Conservation (phyloP, 2,329 filamentous ascomycete species). For the Colletotrichum siamense region DNA sequence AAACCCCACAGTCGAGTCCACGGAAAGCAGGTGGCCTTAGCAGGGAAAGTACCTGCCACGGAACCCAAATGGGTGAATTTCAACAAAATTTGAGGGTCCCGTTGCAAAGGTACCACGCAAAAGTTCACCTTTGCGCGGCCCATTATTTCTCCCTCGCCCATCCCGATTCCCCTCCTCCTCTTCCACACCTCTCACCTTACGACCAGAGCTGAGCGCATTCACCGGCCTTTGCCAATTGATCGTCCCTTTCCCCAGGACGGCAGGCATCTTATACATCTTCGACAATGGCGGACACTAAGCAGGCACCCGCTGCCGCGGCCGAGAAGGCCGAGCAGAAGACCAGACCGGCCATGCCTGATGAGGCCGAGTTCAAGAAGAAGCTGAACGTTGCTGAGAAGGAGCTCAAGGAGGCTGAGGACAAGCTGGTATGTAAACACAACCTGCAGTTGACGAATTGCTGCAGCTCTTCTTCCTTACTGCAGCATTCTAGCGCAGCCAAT, state of each 20-base stretch:
- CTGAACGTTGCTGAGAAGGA: slow-evolving; percentile 87
- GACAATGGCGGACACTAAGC: slow-evolving; percentile 56
- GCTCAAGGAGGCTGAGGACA: slow-evolving; percentile 76
- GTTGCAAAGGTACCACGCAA: not conserved
- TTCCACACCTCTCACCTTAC: not conserved
- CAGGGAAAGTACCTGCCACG: slow-evolving; percentile 18
- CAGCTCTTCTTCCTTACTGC: not conserved
- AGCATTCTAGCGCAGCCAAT: not conserved
- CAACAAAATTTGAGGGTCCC: slow-evolving; percentile 22
- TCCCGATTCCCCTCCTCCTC: slow-evolving; percentile 19
- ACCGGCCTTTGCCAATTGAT: slow-evolving; percentile 11
- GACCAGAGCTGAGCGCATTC: not conserved
- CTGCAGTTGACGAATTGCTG: not conserved
- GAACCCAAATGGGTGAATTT: slow-evolving; percentile 24
- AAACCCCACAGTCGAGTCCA: slow-evolving; percentile 17
- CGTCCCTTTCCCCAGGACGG: not conserved
- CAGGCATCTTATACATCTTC: slow-evolving; percentile 7
- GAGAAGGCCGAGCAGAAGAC: slow-evolving; percentile 48
- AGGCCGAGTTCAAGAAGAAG: slow-evolving; percentile 80
- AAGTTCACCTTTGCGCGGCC: slow-evolving; percentile 15
- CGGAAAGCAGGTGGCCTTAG: slow-evolving; percentile 16
- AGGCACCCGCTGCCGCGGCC: slow-evolving; percentile 51
- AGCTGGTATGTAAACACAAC: slow-evolving; percentile 38
- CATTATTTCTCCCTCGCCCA: slow-evolving; percentile 16
- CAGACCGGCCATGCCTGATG: slow-evolving; percentile 87